phyloP scores from a whole-genome alignment of 2,329 filamentous ascomycete genomes.

The Emergomyces orientalis region DNA sequence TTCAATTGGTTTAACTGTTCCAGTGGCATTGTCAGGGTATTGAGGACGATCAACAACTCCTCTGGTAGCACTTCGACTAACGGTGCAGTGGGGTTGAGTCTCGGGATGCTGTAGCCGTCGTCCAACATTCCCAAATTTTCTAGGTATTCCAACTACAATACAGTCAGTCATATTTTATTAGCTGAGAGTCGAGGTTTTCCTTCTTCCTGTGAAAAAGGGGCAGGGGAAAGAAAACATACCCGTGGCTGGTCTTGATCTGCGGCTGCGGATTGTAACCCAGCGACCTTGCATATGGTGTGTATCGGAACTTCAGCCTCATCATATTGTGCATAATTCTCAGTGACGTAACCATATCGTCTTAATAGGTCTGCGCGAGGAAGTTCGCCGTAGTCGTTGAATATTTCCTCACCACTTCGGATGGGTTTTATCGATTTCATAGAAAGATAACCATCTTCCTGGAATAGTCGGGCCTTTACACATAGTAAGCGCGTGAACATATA shows the following conservation, averaged over 20 bases:
- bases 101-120: conserved; percentile 58
- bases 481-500: neutral
- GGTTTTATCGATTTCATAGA: conserved; percentile 62
- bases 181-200: too few relatives aligned
- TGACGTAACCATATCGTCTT: conserved; percentile 80
- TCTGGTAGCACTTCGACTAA: conserved; percentile 30
- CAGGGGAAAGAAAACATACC: conserved; percentile 18
- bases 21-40: conserved; percentile 25
- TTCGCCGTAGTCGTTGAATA: conserved; percentile 84
- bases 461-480: conserved; percentile 44
- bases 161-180: conserved; percentile 12
- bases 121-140: conserved; percentile 58
- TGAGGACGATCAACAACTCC: conserved; percentile 33
- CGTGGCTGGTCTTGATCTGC: conserved; percentile 24
- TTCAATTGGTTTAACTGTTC: conserved; percentile 27
- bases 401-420: conserved; percentile 62
- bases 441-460: conserved; percentile 51
- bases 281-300: conserved; percentile 43
- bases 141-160: conserved; percentile 43
- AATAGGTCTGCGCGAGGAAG: conserved; percentile 74
- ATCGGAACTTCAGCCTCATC: conserved; percentile 74
- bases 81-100: conserved; percentile 22
- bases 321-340: conserved; percentile 62
- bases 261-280: conserved; percentile 25
- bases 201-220: neutral